phyloP scores from a whole-genome alignment of 2,329 filamentous ascomycete genomes.

The Cladophialophora chaetospira region DNA sequence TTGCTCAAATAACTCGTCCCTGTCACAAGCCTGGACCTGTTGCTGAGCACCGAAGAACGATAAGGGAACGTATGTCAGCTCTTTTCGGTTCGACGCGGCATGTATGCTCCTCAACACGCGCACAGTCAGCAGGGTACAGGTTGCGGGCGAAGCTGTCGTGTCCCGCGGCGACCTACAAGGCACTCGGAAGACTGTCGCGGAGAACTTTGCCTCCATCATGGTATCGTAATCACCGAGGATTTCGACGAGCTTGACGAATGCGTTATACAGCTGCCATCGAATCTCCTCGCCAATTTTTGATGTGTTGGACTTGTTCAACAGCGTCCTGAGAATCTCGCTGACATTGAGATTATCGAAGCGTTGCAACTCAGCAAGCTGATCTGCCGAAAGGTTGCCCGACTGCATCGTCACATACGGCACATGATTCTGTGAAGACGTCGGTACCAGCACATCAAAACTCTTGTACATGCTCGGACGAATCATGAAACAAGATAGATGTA shows the following conservation, averaged over 20 bases:
- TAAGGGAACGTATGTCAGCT: conserved; percentile 62
- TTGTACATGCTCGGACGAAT: conserved; percentile 53
- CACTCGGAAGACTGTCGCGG: conserved; percentile 40
- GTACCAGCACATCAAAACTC: conserved; percentile 66
- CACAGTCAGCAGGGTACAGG: conserved; percentile 56
- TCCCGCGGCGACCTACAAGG: conserved; percentile 38
- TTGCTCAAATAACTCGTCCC: conserved; percentile 62
- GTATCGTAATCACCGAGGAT: conserved; percentile 48
- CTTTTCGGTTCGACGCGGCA: conserved; percentile 52
- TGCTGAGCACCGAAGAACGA: conserved; percentile 69
- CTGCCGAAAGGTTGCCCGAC: conserved; percentile 55
- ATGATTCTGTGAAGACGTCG: conserved; percentile 58
- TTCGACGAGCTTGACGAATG: conserved; percentile 42
- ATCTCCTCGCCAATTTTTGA: conserved; percentile 38
- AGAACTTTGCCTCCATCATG: conserved; percentile 42
- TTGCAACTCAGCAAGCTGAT: conserved; percentile 57
- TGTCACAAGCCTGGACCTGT: conserved; percentile 59
- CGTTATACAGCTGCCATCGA: conserved; percentile 51
- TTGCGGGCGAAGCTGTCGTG: conserved; percentile 38
- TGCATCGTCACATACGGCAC: conserved; percentile 62
- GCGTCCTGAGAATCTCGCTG: conserved; percentile 39
- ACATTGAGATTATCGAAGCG: conserved; percentile 46
- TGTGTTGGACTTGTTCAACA: conserved; percentile 28
- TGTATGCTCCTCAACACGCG: conserved; percentile 65
- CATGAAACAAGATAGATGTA: conserved; percentile 48